These are phyloP conservation scores for Salvia splendens DNA, from an alignment of 257 asterid genomes.

Conservation along the genomic window DNA sequence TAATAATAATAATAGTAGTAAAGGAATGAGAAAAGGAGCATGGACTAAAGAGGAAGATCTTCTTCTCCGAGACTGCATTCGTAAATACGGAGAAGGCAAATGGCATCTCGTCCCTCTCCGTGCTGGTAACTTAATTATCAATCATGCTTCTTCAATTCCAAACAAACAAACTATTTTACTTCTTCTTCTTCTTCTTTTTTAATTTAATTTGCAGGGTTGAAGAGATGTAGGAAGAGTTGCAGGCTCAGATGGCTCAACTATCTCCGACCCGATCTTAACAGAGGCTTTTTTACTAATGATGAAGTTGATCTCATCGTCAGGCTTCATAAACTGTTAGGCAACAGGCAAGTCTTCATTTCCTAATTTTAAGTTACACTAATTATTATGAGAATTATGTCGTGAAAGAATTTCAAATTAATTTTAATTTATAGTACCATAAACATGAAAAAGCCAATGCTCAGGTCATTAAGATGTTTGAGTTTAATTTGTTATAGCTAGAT, in stretches of 20 bases:
- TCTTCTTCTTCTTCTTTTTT: too few relatives aligned
- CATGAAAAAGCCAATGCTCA: too few relatives aligned
- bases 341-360: slow-evolving; percentile 29
- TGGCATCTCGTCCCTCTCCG: slow-evolving; percentile 58
- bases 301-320: slow-evolving; percentile 39
- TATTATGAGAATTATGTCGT: too few relatives aligned
- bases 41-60: slow-evolving; percentile 54
- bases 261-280: slow-evolving; percentile 34
- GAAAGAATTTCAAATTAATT: too few relatives aligned
- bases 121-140: slow-evolving; percentile 38
- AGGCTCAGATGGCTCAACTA: slow-evolving; percentile 45
- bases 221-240: slow-evolving; percentile 46
- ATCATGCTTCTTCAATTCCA: too few relatives aligned
- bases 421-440: too few relatives aligned
- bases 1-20: neutral
- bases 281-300: slow-evolving; percentile 32
- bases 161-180: too few relatives aligned
- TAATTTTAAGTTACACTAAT: too few relatives aligned
- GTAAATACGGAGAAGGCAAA: slow-evolving; percentile 51
- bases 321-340: slow-evolving; percentile 40
- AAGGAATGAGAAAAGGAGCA: slow-evolving; percentile 45
- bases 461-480: too few relatives aligned
- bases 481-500: too few relatives aligned
- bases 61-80: slow-evolving; percentile 39
- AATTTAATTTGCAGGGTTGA: slow-evolving; percentile 25